These are phyloP conservation scores for Corinectria fuckeliana DNA, from an alignment of 2,329 filamentous ascomycete genomes.

Conservation along the genomic window DNA sequence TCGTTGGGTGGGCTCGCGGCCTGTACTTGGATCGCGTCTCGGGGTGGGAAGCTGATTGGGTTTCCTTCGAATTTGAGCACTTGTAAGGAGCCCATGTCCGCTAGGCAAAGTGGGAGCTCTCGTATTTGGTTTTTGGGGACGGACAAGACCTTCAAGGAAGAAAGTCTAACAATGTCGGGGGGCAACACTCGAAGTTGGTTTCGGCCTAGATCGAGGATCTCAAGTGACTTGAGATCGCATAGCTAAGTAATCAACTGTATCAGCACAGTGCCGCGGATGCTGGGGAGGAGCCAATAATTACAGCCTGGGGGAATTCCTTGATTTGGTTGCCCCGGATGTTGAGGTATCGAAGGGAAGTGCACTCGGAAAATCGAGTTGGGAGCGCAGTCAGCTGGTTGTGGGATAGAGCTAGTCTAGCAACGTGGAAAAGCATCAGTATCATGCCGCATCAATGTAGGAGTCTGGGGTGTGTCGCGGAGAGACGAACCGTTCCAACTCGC, in stretches of 20 bases:
- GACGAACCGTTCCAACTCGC: slow-evolving; percentile 73
- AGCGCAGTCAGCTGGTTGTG: slow-evolving; percentile 78
- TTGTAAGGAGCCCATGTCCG: slow-evolving; percentile 88
- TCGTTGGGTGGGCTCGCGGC: slow-evolving; percentile 63
- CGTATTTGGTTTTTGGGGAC: slow-evolving; percentile 87
- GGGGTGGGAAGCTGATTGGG: slow-evolving; percentile 80
- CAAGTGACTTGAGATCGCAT: slow-evolving; percentile 82
- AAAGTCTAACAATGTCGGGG: slow-evolving; percentile 78
- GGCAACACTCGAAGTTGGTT: slow-evolving; percentile 84
- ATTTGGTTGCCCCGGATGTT: slow-evolving; percentile 81
- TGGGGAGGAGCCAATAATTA: slow-evolving; percentile 42
- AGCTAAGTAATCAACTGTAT: slow-evolving; percentile 64
- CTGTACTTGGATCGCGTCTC: slow-evolving; percentile 68
- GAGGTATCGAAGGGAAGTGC: slow-evolving; percentile 78
- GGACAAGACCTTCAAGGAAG: slow-evolving; percentile 87
- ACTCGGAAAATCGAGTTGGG: slow-evolving; percentile 75
- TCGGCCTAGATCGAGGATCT: slow-evolving; percentile 90
- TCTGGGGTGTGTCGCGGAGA: neutral
- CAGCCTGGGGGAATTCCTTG: slow-evolving; percentile 64
- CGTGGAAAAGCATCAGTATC: slow-evolving; percentile 23
- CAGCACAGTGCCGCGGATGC: slow-evolving; percentile 28
- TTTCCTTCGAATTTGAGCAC: slow-evolving; percentile 92
- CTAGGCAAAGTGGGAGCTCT: slow-evolving; percentile 81
- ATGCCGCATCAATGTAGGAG: neutral
- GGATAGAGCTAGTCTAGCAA: slow-evolving; percentile 74